Evolutionary conservation across 2,329 filamentous ascomycete species (phyloP).

Genomic region (Colletotrichum agaves): DNA sequence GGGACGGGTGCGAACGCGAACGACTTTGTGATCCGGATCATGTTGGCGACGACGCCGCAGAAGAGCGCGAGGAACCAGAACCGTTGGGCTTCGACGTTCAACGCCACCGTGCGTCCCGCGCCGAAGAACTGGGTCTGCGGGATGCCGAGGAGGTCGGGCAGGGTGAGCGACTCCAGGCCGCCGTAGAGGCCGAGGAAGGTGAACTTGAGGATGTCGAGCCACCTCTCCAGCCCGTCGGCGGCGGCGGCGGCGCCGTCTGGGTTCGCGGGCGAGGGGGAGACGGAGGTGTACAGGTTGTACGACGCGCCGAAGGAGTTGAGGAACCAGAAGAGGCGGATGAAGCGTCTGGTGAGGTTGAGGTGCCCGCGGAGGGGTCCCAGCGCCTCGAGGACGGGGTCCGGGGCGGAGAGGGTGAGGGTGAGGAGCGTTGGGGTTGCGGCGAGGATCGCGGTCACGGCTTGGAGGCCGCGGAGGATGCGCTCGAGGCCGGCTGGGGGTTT

Average conservation of each 20-base stretch:
- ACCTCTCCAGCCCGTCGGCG: slow-evolving; percentile 46
- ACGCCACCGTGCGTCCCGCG: slow-evolving; percentile 53
- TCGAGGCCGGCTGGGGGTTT: slow-evolving; percentile 66
- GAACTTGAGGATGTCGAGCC: slow-evolving; percentile 66
- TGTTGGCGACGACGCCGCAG: slow-evolving; percentile 58
- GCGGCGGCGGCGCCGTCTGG: background rate
- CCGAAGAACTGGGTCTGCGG: slow-evolving; percentile 63
- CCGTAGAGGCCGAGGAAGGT: slow-evolving; percentile 74
- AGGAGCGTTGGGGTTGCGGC: slow-evolving; percentile 56
- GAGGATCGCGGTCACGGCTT: slow-evolving; percentile 61
- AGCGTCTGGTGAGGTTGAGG: slow-evolving; percentile 65
- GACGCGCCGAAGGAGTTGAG: slow-evolving; percentile 67
- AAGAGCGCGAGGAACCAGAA: slow-evolving; percentile 76
- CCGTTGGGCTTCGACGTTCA: slow-evolving; percentile 71
- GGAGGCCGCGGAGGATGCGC: slow-evolving; percentile 67
- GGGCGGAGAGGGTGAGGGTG: slow-evolving; percentile 44
- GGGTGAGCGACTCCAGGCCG: slow-evolving; percentile 71
- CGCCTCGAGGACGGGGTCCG: slow-evolving; percentile 36
- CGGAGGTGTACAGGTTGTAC: slow-evolving; percentile 51
- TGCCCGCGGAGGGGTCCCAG: slow-evolving; percentile 51
- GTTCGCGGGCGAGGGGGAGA: slow-evolving; percentile 39
- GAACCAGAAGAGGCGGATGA: slow-evolving; percentile 76
- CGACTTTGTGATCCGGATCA: slow-evolving; percentile 54
- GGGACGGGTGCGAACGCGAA: slow-evolving; percentile 50
- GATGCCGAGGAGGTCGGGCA: slow-evolving; percentile 64